Conservation (phyloP, 148 eudicot species). For the Vaccinium macrocarpon region DNA sequence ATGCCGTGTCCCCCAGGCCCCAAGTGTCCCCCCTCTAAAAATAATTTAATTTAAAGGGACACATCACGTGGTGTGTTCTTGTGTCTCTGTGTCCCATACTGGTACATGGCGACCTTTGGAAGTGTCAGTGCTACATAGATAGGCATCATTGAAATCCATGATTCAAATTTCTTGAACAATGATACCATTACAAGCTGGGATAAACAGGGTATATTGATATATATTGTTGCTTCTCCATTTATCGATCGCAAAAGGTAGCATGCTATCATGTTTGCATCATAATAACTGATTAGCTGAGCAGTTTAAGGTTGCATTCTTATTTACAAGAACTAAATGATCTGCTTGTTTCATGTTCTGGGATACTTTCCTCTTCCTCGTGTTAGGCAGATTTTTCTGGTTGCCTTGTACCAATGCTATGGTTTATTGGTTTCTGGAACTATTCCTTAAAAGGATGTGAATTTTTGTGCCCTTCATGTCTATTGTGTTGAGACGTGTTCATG, state of each 20-base stretch:
- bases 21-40: too few species aligned
- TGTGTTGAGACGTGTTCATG: not conserved
- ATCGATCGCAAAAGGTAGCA: not conserved
- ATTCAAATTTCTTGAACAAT: not conserved
- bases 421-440: not conserved
- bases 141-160: not conserved
- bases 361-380: not conserved
- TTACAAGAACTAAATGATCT: not conserved
- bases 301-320: not conserved
- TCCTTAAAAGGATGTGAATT: too few species aligned
- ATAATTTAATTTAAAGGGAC: too few species aligned
- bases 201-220: not conserved
- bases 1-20: too few species aligned
- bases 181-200: not conserved
- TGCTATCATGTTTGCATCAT: not conserved
- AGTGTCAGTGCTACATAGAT: too few species aligned
- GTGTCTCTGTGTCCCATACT: too few species aligned
- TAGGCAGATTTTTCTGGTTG: not conserved
- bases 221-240: not conserved
- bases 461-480: not conserved
- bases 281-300: not conserved
- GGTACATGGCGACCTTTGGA: too few species aligned
- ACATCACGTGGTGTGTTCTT: too few species aligned
- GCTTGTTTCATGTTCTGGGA: not conserved
- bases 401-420: not conserved